These are phyloP conservation scores for Torrubiellomyces zombiae DNA, from an alignment of 2,329 filamentous ascomycete genomes.

Conservation along the genomic window DNA sequence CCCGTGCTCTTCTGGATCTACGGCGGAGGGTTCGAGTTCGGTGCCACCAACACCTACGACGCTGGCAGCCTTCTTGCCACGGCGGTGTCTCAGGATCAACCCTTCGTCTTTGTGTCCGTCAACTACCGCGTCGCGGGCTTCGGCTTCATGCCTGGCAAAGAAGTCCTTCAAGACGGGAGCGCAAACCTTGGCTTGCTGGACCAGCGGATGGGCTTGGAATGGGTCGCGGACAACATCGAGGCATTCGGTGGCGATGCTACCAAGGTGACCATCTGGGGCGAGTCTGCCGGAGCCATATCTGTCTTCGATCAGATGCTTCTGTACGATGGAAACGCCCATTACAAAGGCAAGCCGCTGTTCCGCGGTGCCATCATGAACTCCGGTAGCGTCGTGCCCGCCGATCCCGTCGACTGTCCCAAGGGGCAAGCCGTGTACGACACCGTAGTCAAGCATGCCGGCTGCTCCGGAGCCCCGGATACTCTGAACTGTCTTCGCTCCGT, in stretches of 20 bases:
- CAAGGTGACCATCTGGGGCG: slow-evolving; percentile 69
- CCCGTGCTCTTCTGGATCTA: slow-evolving; percentile 59
- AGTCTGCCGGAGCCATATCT: slow-evolving; percentile 55
- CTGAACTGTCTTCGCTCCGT: slow-evolving; percentile 48
- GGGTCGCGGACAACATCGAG: slow-evolving; percentile 62
- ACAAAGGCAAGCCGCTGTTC: slow-evolving; percentile 62
- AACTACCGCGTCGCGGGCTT: slow-evolving; percentile 66
- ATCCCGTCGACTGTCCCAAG: slow-evolving; percentile 47
- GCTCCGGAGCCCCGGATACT: slow-evolving; percentile 36
- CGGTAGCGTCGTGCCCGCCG: slow-evolving; percentile 44
- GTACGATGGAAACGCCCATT: slow-evolving; percentile 54
- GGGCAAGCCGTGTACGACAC: slow-evolving; percentile 47
- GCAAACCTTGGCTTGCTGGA: slow-evolving; percentile 57
- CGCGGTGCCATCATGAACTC: slow-evolving; percentile 65
- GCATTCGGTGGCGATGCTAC: slow-evolving; percentile 63
- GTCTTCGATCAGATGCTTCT: slow-evolving; percentile 62
- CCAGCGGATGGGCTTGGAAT: slow-evolving; percentile 55
- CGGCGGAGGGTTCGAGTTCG: slow-evolving; percentile 47
- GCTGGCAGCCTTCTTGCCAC: slow-evolving; percentile 26
- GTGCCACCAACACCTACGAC: slow-evolving; percentile 35
- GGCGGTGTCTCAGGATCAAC: slow-evolving; percentile 24
- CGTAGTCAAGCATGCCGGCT: slow-evolving; percentile 45
- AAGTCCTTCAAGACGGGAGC: slow-evolving; percentile 50
- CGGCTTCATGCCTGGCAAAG: slow-evolving; percentile 54
- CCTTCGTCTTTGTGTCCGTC: slow-evolving; percentile 58